Conservation (phyloP, 768 basidiomycete genomes). For the Botryobasidium botryosum region DNA sequence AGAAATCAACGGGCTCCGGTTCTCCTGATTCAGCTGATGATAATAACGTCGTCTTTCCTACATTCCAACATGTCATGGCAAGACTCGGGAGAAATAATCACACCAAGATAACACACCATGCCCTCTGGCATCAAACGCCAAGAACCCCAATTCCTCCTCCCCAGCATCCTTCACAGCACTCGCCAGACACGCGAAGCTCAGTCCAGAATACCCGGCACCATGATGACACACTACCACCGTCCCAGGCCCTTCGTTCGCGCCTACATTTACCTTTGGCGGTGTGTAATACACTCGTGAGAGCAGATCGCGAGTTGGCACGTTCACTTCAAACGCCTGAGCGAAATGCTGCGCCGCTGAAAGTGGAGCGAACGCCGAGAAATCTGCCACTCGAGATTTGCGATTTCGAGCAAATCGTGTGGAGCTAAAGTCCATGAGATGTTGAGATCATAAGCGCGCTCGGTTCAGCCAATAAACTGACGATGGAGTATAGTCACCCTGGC, state of each 20-base stretch:
- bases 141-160: slow-evolving; percentile 58
- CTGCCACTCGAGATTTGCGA: background rate
- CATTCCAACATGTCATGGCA: background rate
- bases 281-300: slow-evolving; percentile 76
- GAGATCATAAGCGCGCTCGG: background rate
- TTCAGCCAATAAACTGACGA: too few relatives aligned
- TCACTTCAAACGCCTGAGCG: slow-evolving; percentile 59
- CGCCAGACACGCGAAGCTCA: slow-evolving; percentile 85
- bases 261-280: slow-evolving; percentile 35
- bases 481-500: too few relatives aligned
- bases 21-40: slow-evolving; percentile 20
- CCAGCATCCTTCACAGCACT: slow-evolving; percentile 47
- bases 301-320: slow-evolving; percentile 40
- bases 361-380: slow-evolving; percentile 26
- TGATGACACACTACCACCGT: slow-evolving; percentile 86
- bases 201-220: slow-evolving; percentile 80
- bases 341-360: slow-evolving; percentile 69
- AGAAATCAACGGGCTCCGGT: slow-evolving; percentile 34
- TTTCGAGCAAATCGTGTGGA: background rate
- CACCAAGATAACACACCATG: slow-evolving; percentile 44
- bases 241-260: slow-evolving; percentile 15
- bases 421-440: background rate
- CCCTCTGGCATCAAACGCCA: slow-evolving; percentile 67
- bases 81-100: background rate
- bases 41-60: slow-evolving; percentile 48